These are phyloP conservation scores for Aureobasidium uvarum DNA, from an alignment of 2,329 filamentous ascomycete species.

Conservation along the genomic window DNA sequence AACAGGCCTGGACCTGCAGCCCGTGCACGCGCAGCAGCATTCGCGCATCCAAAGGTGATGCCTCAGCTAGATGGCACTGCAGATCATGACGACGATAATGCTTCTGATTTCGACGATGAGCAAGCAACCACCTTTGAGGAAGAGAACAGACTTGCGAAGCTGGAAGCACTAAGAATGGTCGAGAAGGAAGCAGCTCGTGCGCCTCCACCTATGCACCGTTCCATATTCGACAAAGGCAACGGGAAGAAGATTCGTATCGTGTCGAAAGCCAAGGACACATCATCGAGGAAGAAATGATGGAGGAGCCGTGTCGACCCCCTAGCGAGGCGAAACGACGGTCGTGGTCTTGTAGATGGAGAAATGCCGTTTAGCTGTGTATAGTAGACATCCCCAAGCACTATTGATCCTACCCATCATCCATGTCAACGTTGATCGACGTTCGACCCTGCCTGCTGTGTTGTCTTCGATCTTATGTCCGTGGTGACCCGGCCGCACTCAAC, in stretches of 20 bases:
- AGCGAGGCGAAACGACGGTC: constrained; percentile 53
- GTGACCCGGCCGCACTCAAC: not conserved
- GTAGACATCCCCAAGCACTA: constrained; percentile 52
- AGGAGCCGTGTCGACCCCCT: constrained; percentile 46
- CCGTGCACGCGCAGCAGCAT: not conserved
- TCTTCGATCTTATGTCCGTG: not conserved
- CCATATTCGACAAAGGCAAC: constrained; percentile 20
- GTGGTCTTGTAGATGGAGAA: constrained; percentile 48
- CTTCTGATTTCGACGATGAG: constrained; percentile 6
- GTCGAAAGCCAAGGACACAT: constrained; percentile 40
- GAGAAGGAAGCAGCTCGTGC: constrained; percentile 27
- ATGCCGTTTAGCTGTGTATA: constrained; percentile 48
- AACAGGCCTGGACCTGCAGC: constrained; percentile 31
- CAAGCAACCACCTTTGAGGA: constrained; percentile 32
- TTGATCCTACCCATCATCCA: constrained; percentile 44
- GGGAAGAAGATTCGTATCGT: constrained; percentile 29
- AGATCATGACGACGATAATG: constrained; percentile 7
- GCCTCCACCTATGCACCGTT: constrained; percentile 13
- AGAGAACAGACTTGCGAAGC: constrained; percentile 39
- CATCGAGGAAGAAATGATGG: constrained; percentile 47
- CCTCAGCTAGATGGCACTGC: not conserved
- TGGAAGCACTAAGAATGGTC: constrained; percentile 38
- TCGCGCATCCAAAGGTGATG: not conserved
- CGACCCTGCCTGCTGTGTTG: not conserved
- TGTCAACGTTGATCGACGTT: not conserved